Evolutionary conservation across 2,329 filamentous ascomycete species (phyloP), one percentile per base, ranked within the genome.

Genomic region (Pseudopithomyces chartarum): DNA sequence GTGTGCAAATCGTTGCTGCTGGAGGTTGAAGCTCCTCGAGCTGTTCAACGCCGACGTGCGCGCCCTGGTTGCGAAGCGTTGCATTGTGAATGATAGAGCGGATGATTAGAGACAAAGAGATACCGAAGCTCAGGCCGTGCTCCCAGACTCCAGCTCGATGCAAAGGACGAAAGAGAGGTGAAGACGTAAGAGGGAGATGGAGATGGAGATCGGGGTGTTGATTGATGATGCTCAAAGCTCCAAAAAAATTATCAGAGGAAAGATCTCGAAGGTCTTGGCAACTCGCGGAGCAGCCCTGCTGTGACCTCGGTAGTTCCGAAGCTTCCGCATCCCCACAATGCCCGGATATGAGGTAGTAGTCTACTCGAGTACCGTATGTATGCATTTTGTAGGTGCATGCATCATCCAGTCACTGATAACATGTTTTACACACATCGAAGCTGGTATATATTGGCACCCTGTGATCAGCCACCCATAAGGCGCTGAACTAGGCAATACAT

Each of bases 1-100:
- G 87, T 98, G 94, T 67, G 94, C 92, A 78, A 96, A 99, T 77
- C 95, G 87, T 79, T 96, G 87, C 83, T 98, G 94, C 80, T 96
- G 92, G 69, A 91, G 83, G 77, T 81, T 85, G 71, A 91, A 77
- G 84, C 85, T 76, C 73, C 83, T 78, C 71, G 82, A 80, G 71
- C 80, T 80, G 61, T 87, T 89, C 71, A 94, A 87, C 83, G 89
- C 87, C 68, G 92, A 90, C 76, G 91, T 88, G 83, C 92, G 85
- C 73, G 90, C 83, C 77, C 87, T 85, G 70, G 91, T 91, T 77
- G 90, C 87, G 76, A 99, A 86, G 81, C 95, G 91, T 87, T 99
- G 95, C 95, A 99, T 99, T 77, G 79, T 90, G 81, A 62, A 34
- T 49, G 57, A 49, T 63, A 5, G 26, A 5, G 26, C 26, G 26